Conservation (phyloP, 345 rosid species). For the Arabis hirsuta region DNA sequence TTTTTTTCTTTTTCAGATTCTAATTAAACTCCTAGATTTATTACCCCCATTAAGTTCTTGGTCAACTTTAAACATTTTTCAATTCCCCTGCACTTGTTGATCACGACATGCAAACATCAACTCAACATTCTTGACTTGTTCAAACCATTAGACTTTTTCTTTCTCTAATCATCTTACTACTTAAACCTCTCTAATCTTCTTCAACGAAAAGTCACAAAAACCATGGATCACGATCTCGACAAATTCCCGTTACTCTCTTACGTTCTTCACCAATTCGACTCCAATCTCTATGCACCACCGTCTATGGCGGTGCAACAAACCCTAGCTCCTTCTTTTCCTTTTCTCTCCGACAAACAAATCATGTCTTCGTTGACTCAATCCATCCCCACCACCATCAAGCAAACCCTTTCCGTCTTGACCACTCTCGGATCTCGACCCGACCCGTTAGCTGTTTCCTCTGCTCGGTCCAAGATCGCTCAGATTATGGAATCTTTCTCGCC, state of each 20-base stretch:
- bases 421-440: slow-evolving; percentile 83
- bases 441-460: slow-evolving; percentile 62
- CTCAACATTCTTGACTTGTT: slow-evolving; percentile 33
- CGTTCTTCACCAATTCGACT: slow-evolving; percentile 53
- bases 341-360: slow-evolving; percentile 51
- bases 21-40: too few species aligned
- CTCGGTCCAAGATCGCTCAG: slow-evolving; percentile 62
- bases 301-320: slow-evolving; percentile 47
- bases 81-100: background rate
- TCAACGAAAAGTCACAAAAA: slow-evolving; percentile 1
- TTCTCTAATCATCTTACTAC: slow-evolving; percentile 10
- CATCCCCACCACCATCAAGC: slow-evolving; percentile 55
- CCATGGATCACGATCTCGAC: slow-evolving; percentile 62
- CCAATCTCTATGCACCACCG: slow-evolving; percentile 46
- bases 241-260: slow-evolving; percentile 66
- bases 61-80: slow-evolving; percentile 13
- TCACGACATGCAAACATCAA: slow-evolving; percentile 33
- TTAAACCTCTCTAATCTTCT: slow-evolving; percentile 26
- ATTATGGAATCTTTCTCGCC: slow-evolving; percentile 47
- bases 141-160: slow-evolving; percentile 12
- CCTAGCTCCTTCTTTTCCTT: slow-evolving; percentile 53
- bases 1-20: too few species aligned
- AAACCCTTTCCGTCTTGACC: slow-evolving; percentile 59
- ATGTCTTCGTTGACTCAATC: slow-evolving; percentile 57
- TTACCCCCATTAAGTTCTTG: background rate